Base-by-base conservation (phyloP, 169 alveolate genomes). In the Plasmodium gonderi region DNA sequence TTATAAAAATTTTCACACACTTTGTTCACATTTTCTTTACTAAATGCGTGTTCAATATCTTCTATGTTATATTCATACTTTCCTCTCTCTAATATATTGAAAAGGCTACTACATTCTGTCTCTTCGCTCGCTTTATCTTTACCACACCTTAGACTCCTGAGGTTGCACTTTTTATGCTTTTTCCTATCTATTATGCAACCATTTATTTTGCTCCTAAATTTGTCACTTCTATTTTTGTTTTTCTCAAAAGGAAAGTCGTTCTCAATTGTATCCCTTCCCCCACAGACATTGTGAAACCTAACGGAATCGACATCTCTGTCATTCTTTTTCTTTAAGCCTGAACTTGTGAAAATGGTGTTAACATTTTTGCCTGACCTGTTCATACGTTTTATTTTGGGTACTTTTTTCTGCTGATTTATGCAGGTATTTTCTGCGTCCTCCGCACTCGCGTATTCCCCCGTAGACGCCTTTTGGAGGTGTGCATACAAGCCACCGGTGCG, bases 21-120 rank as follows among this genome's bases (percentile, higher is more conserved):
- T 72, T 76, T 69, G 6, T 72, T 83, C 14, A 83, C 60, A 49
- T 83, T 83, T 4, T 72, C 92, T 64, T 45, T 4, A 49, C 23
- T 76, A 20, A 83, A 36, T 2, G 92, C 92, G 5, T 83, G 92
- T 3, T 83, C 65, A 8, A 83, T 47, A 36, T 83, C 92, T 2
- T 83, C 92, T 2, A 83, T 33, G 26, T 44, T 72, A 64, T 83
- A 83, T 45, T 72, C 67, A 69, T 51, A 14, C 20, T 0, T 47
- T 1, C 12, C 17, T 29, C 17, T 20, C 26, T n/a, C 72, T 2
- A 17, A 17, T 12, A 17, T 6, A 6, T 29, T 60, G 36, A 60
- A 60, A 1, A 60, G 72, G 12, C 7, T 4, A 60, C 72, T 60
- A 9, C 36, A 60, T 60, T 1, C 9, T 36, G 1, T 60, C 4